Base-by-base conservation (phyloP, 768 basidiomycete genomes). In the Termitomyces sp. region DNA sequence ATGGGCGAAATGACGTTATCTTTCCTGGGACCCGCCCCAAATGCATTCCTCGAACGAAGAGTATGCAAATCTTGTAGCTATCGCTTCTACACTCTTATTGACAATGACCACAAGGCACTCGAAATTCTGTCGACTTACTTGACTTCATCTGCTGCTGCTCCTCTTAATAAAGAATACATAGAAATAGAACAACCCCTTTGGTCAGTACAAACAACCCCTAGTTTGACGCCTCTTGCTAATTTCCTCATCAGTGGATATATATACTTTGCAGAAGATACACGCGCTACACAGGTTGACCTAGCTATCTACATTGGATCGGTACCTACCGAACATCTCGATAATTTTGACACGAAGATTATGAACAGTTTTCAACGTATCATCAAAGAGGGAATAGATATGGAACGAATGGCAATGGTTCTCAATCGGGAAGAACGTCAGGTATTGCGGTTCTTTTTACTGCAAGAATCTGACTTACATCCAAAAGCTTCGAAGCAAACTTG, bases 161-260 rank as follows among this genome's bases (percentile, higher is more conserved):
- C 90, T 43, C 69, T 93, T 56, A 91, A 88, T 64, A 97, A 95
- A 70, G 91, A 94, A 69, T 97, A 89, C 58, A 79, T 98, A 39
- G 97, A 99, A 70, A 89, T 88, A 49, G 86, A 94, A 60, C 84
- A 86, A 45, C 97, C 97, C 0, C 78, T 91, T 48, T 97, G 94
- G 92, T 91, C 60, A 39, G 79, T 65, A 18, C 29, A 23, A 33
- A 40, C 41, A 18, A 12, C 36, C 5, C 43, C 56, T 40, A 18
- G 49, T 22, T 36, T 39, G 25, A 15, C 32, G 29, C 46, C 32
- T 25, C 22, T 59, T 32, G 33, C 59, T 63, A 9, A 38, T 25
- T 13, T 27, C 25, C 15, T 42, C 12, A 52, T 22, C 60, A 92
- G 91, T 71, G 87, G 90, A 10, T 90, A 88, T 57, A 89, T 99